Evolutionary conservation across 176 grass and related monocot species (phyloP), one percentile per base, ranked within the genome.

Genomic region (Elymus sibiricus): DNA sequence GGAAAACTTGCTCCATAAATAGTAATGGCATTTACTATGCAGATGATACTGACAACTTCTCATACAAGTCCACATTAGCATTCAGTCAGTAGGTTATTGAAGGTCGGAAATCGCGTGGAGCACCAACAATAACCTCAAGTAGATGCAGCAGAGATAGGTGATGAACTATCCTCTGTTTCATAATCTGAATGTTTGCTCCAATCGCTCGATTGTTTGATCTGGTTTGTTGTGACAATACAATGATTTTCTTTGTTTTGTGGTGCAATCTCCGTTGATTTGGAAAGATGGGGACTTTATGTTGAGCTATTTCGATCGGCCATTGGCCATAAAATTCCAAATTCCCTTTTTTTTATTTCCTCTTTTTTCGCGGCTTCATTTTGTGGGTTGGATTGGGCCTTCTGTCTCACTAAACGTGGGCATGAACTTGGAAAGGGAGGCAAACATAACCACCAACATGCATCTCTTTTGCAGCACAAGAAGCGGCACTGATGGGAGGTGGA

Each of bases 71-170:
- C 3, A 12, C 11, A 4, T 46, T 46, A 46, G 2, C 3, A 46
- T 46, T 46, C 12, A 13, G 12, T 46, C 43, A 51, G 12, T 51
- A 51, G 15, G 47, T 17, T 51, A 16, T 51, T 51, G 15, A 51
- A 51, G 47, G 53, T 2, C 2, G 53, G 17, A 58, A 2, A 85
- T 60, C 60, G 68, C 46, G 77, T 74, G 43, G 17, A 75, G 24
- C 68, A 43, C 69, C 1, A 81, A 76, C 77, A 59, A 85, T 32
- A 76, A 49, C 21, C 11, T 85, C 82, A 61, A 44, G 83, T 37
- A 76, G 61, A 39, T 85, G 61, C 15, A 51, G 5, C 74, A 77
- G 6, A 22, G 19, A 60, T 28, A 49, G 78, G 83, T 89, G 35
- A n/a, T 9, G 42, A 43, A 13, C 17, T 6, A 14, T 7, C 15